Evolutionary conservation across 2,329 filamentous ascomycete genomes (phyloP), one percentile per base, ranked within the genome.

Genomic region (Penicillium olsonii): DNA sequence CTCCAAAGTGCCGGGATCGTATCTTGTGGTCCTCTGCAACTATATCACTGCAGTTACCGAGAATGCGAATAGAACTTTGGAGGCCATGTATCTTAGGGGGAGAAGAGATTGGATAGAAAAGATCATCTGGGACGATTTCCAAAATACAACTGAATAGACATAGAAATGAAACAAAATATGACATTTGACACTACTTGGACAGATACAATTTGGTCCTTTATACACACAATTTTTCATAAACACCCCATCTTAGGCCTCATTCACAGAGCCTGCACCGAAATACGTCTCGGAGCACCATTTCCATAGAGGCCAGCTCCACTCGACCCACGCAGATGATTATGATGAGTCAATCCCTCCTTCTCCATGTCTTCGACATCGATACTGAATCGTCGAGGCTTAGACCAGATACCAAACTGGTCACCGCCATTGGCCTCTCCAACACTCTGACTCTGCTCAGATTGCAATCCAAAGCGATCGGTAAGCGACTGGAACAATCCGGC

Each of bases 351-450:
- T 4, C 55, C 48, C 22, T 62, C 52, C n/a, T 61, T 57, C 43
- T 62, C 59, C 41, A 61, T 24, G 41, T 68, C 66, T 17, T 65
- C 62, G 26, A 68, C 58, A 46, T 68, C 66, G 44, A 68, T 52
- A 37, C 65, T 68, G 29, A 68, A 68, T 17, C 66, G 61, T 27
- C 66, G 54, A 5, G 66, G 66, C 27, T 58, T 62, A 27, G 66
- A 61, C 66, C 66, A 68, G 49, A 68, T 53, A 9, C 66, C 65
- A 20, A 66, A 62, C 4, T 45, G 10, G 6, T 55, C 55, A 2
- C 57, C 56, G 2, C 63, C 63, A 48, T 68, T 50, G 1, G 55
- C 43, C 19, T 48, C 53, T 1, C 59, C 47, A 7, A 54, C 54
- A 5, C 52, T 54, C 48, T 63, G 39, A 3, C 67, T 54, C 48